Percentiles rank a stretch among this genome's conserved stretches.
These are phyloP conservation scores for Trichoderma guizhouense DNA, from an alignment of 2,329 filamentous ascomycete species.

Conservation along the genomic window DNA sequence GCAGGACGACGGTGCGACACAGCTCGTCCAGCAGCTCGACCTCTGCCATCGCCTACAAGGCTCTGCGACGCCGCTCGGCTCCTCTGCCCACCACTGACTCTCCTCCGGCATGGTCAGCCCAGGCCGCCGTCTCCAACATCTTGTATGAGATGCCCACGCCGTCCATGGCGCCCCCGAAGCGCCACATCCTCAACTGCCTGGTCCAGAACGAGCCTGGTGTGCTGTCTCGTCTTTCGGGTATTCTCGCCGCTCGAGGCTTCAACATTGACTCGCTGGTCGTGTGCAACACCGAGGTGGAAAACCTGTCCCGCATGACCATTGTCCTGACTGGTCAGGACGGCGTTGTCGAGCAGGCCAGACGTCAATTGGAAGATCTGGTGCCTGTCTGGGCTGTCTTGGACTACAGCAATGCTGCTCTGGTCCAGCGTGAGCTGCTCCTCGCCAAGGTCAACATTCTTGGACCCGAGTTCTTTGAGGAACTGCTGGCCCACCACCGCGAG, in stretches of 20 bases:
- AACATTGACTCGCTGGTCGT: conserved; percentile 99
- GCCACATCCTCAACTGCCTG: conserved; percentile 95
- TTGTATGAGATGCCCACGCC: conserved; percentile 95
- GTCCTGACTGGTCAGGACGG: conserved; percentile 94
- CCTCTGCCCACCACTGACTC: conserved; percentile 77
- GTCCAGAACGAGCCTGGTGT: conserved; percentile 99
- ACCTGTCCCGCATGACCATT: conserved; percentile 97
- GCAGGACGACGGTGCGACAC: conserved; percentile 31
- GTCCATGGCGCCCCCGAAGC: conserved; percentile 79
- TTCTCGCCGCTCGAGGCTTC: conserved; percentile 92
- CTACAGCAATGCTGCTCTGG: conserved; percentile 87
- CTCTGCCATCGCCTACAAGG: conserved; percentile 95
- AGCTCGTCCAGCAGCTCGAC: conserved; percentile 66
- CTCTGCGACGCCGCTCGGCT: conserved; percentile 83
- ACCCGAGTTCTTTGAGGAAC: conserved; percentile 96
- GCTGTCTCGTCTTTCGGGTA: conserved; percentile 91
- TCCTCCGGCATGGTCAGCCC: conserved; percentile 79
- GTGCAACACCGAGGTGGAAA: conserved; percentile 95
- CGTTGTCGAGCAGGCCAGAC: conserved; percentile 92
- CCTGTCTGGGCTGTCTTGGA: conserved; percentile 98
- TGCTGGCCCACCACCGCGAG: conserved; percentile 92
- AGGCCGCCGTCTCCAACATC: conserved; percentile 94
- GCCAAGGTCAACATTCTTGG: conserved; percentile 96
- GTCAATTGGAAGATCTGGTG: conserved; percentile 93
- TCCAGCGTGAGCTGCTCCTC: conserved; percentile 91